phyloP scores from a whole-genome alignment of 164 flowering plant species.

The Magnolia changhungtana region DNA sequence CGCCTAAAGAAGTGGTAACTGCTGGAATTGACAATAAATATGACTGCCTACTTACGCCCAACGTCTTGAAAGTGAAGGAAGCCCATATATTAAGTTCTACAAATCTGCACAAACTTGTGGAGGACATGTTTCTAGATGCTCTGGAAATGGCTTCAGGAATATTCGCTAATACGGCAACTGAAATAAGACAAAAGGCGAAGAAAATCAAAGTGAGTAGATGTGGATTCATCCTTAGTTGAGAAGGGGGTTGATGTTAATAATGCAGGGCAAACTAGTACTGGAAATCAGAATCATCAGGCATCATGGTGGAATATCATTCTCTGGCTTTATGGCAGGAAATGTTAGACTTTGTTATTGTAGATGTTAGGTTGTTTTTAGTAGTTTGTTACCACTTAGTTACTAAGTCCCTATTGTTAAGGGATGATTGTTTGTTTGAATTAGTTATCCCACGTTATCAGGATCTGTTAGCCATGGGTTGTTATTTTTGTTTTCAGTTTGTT shows the following conservation, averaged over 20 bases:
- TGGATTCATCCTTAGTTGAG: constrained; percentile 4
- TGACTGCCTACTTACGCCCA: constrained; percentile 25
- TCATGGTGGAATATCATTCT: constrained; percentile 15
- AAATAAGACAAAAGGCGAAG: constrained; percentile 7
- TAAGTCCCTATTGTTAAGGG: no score
- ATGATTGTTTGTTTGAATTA: no score
- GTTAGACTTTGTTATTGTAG: no score
- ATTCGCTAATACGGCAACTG: constrained; percentile 3
- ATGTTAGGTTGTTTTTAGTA: no score
- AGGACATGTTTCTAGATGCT: constrained; percentile 73
- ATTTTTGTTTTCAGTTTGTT: no score
- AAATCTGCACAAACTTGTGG: constrained; percentile 45
- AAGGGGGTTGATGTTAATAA: constrained; percentile 15
- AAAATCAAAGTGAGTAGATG: constrained; percentile 17
- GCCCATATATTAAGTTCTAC: constrained; percentile 43
- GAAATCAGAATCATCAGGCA: not conserved
- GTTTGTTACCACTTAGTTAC: no score
- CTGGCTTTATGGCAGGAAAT: constrained; percentile 52
- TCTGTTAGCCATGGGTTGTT: no score
- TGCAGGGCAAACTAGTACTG: constrained; percentile 3
- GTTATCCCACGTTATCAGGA: no score
- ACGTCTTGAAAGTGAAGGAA: constrained; percentile 36
- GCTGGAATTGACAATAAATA: constrained; percentile 9
- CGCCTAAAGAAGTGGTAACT: not conserved
- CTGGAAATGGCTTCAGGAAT: constrained; percentile 36